phyloP scores from a whole-genome alignment of 805 yeast genomes.

The Wickerhamiella domercqiae region DNA sequence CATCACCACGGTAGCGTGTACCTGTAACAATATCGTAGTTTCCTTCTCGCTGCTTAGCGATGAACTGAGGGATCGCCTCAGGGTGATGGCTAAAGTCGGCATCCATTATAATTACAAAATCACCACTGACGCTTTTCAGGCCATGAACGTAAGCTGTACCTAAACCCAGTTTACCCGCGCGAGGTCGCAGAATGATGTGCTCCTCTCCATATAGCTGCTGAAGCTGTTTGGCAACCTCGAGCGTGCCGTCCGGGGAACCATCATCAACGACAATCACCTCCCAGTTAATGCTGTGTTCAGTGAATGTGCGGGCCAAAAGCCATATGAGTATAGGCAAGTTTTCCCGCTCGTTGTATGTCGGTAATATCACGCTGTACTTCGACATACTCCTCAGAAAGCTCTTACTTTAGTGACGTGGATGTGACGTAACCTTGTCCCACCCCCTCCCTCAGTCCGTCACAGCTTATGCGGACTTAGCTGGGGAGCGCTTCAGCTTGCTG shows the following conservation, averaged over 20 bases:
- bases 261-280: constrained; percentile 67
- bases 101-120: constrained; percentile 68
- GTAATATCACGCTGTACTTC: constrained; percentile 61
- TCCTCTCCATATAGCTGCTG: constrained; percentile 37
- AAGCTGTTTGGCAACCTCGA: constrained; percentile 29
- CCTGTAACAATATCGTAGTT: constrained; percentile 31
- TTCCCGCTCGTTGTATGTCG: constrained; percentile 63
- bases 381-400: constrained; percentile 9
- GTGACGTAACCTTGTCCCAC: no score
- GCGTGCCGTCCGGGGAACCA: constrained; percentile 71
- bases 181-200: constrained; percentile 48
- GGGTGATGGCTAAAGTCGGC: constrained; percentile 71
- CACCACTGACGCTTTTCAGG: constrained; percentile 51
- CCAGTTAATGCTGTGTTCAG: constrained; percentile 45
- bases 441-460: no score
- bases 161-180: constrained; percentile 64
- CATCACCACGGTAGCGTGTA: constrained; percentile 65
- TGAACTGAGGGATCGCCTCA: constrained; percentile 61
- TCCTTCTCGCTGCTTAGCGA: constrained; percentile 37
- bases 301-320: constrained; percentile 53
- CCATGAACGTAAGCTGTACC: constrained; percentile 77
- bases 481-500: no score
- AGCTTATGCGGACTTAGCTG: no score
- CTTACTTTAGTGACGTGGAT: not conserved
- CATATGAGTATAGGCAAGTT: constrained; percentile 55